Conservation (phyloP, 2,329 filamentous ascomycete species). For the Endoconidiophora polonica region DNA sequence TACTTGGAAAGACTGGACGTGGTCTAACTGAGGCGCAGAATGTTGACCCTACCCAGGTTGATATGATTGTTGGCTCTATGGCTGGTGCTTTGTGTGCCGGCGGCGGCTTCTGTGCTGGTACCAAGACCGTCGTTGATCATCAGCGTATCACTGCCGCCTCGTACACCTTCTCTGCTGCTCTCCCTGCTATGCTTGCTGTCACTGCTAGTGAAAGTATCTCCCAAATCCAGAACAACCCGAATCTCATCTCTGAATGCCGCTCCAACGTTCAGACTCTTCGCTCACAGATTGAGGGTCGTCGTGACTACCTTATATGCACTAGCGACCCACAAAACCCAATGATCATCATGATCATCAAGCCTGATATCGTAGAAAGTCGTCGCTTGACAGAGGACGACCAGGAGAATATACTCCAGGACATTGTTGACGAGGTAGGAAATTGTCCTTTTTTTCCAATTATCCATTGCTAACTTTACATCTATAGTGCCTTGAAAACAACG, state of each 20-base stretch:
- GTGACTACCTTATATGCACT: constrained; percentile 77
- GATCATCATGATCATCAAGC: constrained; percentile 68
- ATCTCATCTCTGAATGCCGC: constrained; percentile 59
- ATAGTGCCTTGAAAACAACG: constrained; percentile 68
- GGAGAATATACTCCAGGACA: constrained; percentile 70
- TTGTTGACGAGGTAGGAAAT: constrained; percentile 75
- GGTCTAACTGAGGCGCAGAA: constrained; percentile 94
- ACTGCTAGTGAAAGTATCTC: constrained; percentile 83
- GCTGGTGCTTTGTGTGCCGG: constrained; percentile 80
- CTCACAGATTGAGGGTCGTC: constrained; percentile 75
- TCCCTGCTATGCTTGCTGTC: constrained; percentile 88
- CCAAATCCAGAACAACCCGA: constrained; percentile 72
- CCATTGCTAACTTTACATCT: constrained; percentile 10
- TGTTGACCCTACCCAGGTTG: constrained; percentile 79
- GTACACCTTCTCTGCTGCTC: constrained; percentile 89
- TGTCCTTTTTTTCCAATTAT: constrained; percentile 13
- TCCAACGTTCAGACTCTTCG: constrained; percentile 80
- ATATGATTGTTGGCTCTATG: constrained; percentile 93
- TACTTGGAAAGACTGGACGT: constrained; percentile 77
- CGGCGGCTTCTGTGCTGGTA: constrained; percentile 89
- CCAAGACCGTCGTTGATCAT: constrained; percentile 82
- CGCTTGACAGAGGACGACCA: constrained; percentile 59
- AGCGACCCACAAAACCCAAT: constrained; percentile 75
- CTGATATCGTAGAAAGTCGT: constrained; percentile 58
- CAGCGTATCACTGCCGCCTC: constrained; percentile 84